These are phyloP conservation scores for Senna siamea DNA, from an alignment of 306 rosid species.

Conservation along the genomic window DNA sequence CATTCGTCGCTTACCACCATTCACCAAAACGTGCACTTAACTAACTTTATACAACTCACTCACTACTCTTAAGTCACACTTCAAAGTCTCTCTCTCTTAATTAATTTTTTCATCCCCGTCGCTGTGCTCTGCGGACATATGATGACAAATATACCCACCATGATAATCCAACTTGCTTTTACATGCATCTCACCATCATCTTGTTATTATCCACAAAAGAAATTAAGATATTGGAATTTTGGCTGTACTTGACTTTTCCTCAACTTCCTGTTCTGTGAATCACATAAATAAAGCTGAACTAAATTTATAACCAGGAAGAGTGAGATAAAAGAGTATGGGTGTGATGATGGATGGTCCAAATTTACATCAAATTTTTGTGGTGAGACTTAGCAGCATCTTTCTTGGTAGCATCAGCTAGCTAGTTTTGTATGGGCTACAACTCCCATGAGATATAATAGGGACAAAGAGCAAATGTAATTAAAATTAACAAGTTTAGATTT, in stretches of 20 bases:
- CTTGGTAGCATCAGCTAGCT: conserved; percentile 54
- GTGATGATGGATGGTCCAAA: no score
- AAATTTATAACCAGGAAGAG: conserved; percentile 6
- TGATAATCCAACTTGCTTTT: not conserved
- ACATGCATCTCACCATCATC: not conserved
- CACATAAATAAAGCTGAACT: conserved; percentile 25
- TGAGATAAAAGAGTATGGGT: no score
- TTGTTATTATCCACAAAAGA: conserved; percentile 8
- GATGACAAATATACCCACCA: conserved; percentile 18
- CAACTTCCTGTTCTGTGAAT: conserved; percentile 30
- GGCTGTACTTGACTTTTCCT: conserved; percentile 29
- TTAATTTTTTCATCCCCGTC: not conserved
- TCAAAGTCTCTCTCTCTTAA: conserved; percentile 14
- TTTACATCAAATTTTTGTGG: conserved; percentile 46
- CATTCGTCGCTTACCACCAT: conserved; percentile 55
- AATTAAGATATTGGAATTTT: not conserved
- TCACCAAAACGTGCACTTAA: conserved; percentile 74
- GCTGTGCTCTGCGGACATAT: not conserved
- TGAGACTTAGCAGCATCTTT: conserved; percentile 53
- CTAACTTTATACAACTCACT: conserved; percentile 52
- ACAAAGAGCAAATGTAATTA: no score
- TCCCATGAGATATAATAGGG: no score
- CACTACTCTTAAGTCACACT: conserved; percentile 39
- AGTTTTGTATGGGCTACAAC: no score
- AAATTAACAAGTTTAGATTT: no score